Conservation (phyloP, 805 yeast species). For the Wickerhamomyces queroliae region DNA sequence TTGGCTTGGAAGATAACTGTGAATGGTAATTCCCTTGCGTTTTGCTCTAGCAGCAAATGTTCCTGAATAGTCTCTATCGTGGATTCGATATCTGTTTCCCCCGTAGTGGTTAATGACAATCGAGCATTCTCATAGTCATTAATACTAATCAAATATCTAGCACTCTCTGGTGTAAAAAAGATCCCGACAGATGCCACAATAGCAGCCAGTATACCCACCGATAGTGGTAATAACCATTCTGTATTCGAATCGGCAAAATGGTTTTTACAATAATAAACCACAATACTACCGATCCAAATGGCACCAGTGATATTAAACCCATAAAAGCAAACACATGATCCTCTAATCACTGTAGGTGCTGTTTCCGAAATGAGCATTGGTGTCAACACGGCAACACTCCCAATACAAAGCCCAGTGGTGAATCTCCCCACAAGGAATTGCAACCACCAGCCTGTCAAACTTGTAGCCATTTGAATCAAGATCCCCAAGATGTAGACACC, state of each 20-base stretch:
- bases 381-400: conserved; percentile 64
- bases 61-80: conserved; percentile 4
- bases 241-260: conserved; percentile 32
- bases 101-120: conserved; percentile 39
- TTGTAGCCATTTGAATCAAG: conserved; percentile 50
- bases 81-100: conserved; percentile 36
- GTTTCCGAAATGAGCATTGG: conserved; percentile 68
- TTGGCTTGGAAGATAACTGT: conserved; percentile 26
- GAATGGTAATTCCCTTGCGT: conserved; percentile 2
- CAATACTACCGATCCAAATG: conserved; percentile 60
- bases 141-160: conserved; percentile 49
- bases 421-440: conserved; percentile 62
- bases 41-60: conserved; percentile 6
- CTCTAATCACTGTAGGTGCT: conserved; percentile 62
- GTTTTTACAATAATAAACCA: conserved; percentile 47
- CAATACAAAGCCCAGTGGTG: conserved; percentile 70
- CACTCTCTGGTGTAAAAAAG: conserved; percentile 62
- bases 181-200: conserved; percentile 51
- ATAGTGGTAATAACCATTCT: conserved; percentile 70
- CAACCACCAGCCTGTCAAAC: conserved; percentile 41
- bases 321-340: conserved; percentile 58
- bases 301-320: conserved; percentile 63
- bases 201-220: conserved; percentile 36
- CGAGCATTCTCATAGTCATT: conserved; percentile 47
- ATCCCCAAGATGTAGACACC: conserved; percentile 54